phyloP scores from a whole-genome alignment of 371 early-diverging fungal species.

The Mortierella sp. region DNA sequence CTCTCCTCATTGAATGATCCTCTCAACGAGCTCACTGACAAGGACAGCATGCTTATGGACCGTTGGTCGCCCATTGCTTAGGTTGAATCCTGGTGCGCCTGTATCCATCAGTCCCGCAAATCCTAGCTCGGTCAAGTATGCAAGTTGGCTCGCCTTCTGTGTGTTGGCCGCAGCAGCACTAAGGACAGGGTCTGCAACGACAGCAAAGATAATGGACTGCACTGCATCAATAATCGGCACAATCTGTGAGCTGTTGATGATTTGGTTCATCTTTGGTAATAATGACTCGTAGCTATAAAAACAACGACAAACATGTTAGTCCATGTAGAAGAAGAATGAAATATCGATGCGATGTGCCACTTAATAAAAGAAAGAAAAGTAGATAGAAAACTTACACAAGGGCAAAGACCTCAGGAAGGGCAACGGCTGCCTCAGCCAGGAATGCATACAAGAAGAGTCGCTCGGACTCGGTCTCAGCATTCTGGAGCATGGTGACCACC shows the following conservation, averaged over 20 bases:
- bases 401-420: constrained; percentile 80
- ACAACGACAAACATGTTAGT: neutral
- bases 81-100: constrained; percentile 45
- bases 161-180: constrained; percentile 55
- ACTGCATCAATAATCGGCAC: constrained; percentile 80
- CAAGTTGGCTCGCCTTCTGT: constrained; percentile 59
- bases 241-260: constrained; percentile 74
- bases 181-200: constrained; percentile 73
- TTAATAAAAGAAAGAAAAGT: constrained; percentile 12
- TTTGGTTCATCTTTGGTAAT: constrained; percentile 82
- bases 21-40: constrained; percentile 71
- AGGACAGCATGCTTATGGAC: constrained; percentile 62
- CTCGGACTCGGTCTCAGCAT: constrained; percentile 88
- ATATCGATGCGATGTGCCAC: neutral
- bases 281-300: constrained; percentile 67
- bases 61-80: constrained; percentile 38
- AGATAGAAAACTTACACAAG: constrained; percentile 68
- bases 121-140: constrained; percentile 67
- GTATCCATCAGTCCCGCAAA: constrained; percentile 58
- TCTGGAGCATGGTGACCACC: constrained; percentile 84
- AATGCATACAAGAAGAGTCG: constrained; percentile 85
- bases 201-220: constrained; percentile 81
- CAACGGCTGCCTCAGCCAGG: constrained; percentile 82
- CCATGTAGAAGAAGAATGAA: neutral
- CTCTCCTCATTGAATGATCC: constrained; percentile 65